Base-by-base conservation (phyloP, 169 alveolate genomes). In the Toxoplasma gondii region DNA sequence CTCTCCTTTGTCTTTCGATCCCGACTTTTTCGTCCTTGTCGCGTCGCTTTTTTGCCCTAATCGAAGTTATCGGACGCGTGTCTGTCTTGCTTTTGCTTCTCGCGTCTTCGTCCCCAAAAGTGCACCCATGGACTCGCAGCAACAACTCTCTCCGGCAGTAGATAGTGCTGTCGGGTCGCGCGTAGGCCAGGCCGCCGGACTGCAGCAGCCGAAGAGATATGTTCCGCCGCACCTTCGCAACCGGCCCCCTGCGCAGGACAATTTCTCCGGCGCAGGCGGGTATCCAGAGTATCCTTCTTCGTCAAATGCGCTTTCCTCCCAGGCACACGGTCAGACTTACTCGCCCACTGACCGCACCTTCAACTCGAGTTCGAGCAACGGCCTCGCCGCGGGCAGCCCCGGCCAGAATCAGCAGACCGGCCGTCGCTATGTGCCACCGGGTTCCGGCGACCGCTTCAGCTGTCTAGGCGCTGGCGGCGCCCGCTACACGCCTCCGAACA, bases 121-220 rank as follows among this genome's bases (percentile, higher is more conserved):
- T 64, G 74, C 74, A 64, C 74, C 74, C 24, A 64, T 64, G 74
- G 74, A 64, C 74, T 19, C 74, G 24, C 74, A 64, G 74, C 74
- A 64, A 1, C 74, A 64, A 16, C 74, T 64, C n/a, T 27, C 74
- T 16, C 74, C 74, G 74, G 74, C 74, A 64, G 74, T 64, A 64
- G 74, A 64, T 19, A 64, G 22, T 31, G 74, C 74, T 64, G 74
- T 64, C 74, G 74, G 74, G 74, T 64, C 74, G 7, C 74, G 74
- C 74, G 74, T 16, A 1, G 74, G 74, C 74, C 74, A 64, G 74
- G 9, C 74, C 74, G 74, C 74, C 24, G 74, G 34, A 1, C 74
- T 64, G 74, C 74, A 64, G 74, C 74, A 64, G 74, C 74, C 74
- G 74, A 64, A 64, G 74, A 64, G 74, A 64, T 64, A 64, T 64